Evolutionary conservation across 1,139 yeast genomes (phyloP).

Genomic region (Saccharomyces hybrid): DNA sequence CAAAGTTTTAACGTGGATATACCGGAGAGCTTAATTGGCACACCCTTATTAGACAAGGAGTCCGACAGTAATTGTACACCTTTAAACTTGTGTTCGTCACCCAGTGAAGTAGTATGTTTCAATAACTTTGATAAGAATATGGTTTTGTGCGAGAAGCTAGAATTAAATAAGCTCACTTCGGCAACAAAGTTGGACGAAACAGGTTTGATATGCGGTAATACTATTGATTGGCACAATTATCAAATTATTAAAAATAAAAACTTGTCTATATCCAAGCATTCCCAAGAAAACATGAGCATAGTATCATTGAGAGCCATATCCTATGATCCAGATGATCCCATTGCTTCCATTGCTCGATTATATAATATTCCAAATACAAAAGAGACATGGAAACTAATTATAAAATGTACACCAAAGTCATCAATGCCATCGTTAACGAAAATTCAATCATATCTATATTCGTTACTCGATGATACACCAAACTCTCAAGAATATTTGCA

Average conservation of each 20-base stretch:
- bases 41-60: conserved; percentile 18
- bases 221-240: conserved; percentile 43
- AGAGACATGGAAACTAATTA: conserved; percentile 37
- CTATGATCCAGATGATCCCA: conserved; percentile 14
- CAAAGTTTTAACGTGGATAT: conserved; percentile 9
- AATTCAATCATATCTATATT: background rate
- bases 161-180: conserved; percentile 74
- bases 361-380: conserved; percentile 30
- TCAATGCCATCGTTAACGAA: conserved; percentile 10
- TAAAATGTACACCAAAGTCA: conserved; percentile 50
- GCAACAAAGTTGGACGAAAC: conserved; percentile 53
- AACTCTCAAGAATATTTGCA: conserved; percentile 22
- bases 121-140: conserved; percentile 71
- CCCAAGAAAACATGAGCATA: conserved; percentile 42
- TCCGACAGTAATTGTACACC: conserved; percentile 15
- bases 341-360: conserved; percentile 17
- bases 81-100: conserved; percentile 24
- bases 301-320: conserved; percentile 32
- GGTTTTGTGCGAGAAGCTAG: conserved; percentile 66
- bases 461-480: background rate
- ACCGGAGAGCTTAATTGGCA: conserved; percentile 22
- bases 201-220: conserved; percentile 61
- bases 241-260: conserved; percentile 18
- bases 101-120: conserved; percentile 30
- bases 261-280: conserved; percentile 38